Percentiles rank a stretch among this genome's conserved stretches.
Evolutionary conservation across 2,329 filamentous ascomycete genomes (phyloP).

Genomic region (Cytospora leucostoma): DNA sequence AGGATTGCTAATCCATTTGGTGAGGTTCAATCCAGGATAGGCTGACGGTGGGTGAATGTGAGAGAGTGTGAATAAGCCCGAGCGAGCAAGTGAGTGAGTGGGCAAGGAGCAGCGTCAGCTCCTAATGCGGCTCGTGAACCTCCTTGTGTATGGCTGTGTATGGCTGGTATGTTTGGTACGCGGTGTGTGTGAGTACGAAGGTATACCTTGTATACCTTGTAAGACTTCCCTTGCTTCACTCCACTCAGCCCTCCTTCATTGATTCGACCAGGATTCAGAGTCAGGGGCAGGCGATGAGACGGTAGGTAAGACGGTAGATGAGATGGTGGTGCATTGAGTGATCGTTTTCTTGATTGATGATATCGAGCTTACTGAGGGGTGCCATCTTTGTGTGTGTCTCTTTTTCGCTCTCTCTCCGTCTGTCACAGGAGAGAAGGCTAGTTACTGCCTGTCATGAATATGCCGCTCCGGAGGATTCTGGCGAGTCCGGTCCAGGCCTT

Average conservation of each 20-base stretch:
- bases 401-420: neutral
- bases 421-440: conserved; percentile 7
- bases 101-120: conserved; percentile 14
- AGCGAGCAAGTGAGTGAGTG: conserved; percentile 1
- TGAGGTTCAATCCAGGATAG: neutral
- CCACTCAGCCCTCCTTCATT: conserved; percentile 1
- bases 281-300: neutral
- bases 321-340: neutral
- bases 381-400: conserved; percentile 10
- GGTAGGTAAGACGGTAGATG: neutral
- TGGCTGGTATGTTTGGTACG: too few relatives aligned
- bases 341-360: neutral
- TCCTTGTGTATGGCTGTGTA: neutral
- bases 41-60: neutral
- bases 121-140: neutral
- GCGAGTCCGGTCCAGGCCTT: neutral
- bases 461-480: neutral
- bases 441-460: conserved; percentile 7
- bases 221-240: conserved; percentile 13
- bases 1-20: neutral
- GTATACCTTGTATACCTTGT: conserved; percentile 1
- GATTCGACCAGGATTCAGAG: conserved; percentile 27
- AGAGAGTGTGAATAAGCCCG: neutral
- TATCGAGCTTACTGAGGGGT: conserved; percentile 27
- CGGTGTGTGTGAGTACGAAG: too few relatives aligned